Base-by-base conservation (phyloP, 805 yeast genomes). In the Blastobotrys terrestris region DNA sequence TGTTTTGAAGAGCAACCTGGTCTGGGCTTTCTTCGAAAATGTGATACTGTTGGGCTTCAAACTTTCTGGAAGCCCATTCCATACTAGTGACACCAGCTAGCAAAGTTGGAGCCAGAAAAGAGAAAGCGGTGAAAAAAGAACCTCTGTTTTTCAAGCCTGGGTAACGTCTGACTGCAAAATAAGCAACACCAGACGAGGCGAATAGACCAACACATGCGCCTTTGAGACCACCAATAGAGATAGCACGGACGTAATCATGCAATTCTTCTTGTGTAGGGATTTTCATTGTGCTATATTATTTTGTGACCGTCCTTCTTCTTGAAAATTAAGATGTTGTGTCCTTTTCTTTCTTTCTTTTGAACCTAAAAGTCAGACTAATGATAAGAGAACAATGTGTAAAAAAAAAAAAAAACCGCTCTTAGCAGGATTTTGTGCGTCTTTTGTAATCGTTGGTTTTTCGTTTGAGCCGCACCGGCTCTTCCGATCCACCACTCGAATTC, bases 91-190 rank as follows among this genome's bases (percentile, higher is more conserved):
- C 80, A 7, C 83, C 77, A 22, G 76, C 60, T 43, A 82, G 69
- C 1, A 85, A 77, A 31, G 87, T 84, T 13, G 96, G 95, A 39
- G 81, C 76, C 53, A 84, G 78, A 60, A 79, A 79, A 50, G 83
- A 67, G 4, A 88, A 87, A 1, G 92, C 81, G 58, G 77, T 53
- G 49, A 64, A 66, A 49, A 62, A 65, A 16, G 65, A 59, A 44
- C 69, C 48, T 45, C 55, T 46, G 42, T 54, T 56, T 51, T 57
- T 51, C 54, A 64, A 31, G 42, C 18, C 15, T n/a, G 48, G 19
- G 44, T 35, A 39, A 7, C 20, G 42, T 4, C 43, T n/a, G 31
- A 39, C 43, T 14, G 14, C 15, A 18, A 18, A 47, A 8, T 60
- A 55, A 16, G 13, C 81, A 11, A 31, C 81, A 14, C 72, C 70